Evolutionary conservation across 2,329 filamentous ascomycete genomes (phyloP), one percentile per base, ranked within the genome.

Genomic region (Penicillium glabrum): DNA sequence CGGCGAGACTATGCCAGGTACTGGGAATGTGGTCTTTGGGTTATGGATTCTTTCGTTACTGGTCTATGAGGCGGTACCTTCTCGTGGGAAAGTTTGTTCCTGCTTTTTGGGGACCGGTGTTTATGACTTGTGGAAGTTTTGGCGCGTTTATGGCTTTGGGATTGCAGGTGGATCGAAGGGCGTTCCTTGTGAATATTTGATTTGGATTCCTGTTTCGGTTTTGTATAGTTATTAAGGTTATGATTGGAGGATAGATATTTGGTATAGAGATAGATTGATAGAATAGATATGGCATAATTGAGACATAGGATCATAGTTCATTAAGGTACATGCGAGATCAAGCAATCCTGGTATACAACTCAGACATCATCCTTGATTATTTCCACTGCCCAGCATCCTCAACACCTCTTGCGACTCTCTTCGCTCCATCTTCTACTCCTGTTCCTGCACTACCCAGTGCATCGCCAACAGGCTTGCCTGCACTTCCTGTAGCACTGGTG

Each of bases 361-460:
- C 46, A 39, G 8, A 7, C 23, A 43, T 27, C 35, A 39, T 19
- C 33, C 46, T 50, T n/a, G 27, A 43, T 49, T 39, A 52, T 52
- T 49, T 69, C 82, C 83, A 85, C 67, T 85, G 72, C 3, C 84
- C 84, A 11, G 83, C 83, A 64, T 85, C 75, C 72, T 86, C 83
- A 7, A 83, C 79, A 0, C 83, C 83, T 71, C 82, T 79, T 14
- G 80, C 79, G 2, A 85, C 75, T 46, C 71, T 74, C 44, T 75
- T 74, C 37, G 78, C 70, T 1, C 82, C 85, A 45, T 77, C 75
- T 72, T 86, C 77, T 2, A 87, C 62, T 0, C 83, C 83, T 1
- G 77, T 80, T 6, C 82, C 82, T 8, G 84, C 66, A 61, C 78
- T 82, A 8, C 79, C 76, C 13, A 87, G 54, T 2, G 78, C 83